These are phyloP conservation scores for Thermoascus crustaceus DNA, from an alignment of 2,329 filamentous ascomycete genomes.

Conservation along the genomic window DNA sequence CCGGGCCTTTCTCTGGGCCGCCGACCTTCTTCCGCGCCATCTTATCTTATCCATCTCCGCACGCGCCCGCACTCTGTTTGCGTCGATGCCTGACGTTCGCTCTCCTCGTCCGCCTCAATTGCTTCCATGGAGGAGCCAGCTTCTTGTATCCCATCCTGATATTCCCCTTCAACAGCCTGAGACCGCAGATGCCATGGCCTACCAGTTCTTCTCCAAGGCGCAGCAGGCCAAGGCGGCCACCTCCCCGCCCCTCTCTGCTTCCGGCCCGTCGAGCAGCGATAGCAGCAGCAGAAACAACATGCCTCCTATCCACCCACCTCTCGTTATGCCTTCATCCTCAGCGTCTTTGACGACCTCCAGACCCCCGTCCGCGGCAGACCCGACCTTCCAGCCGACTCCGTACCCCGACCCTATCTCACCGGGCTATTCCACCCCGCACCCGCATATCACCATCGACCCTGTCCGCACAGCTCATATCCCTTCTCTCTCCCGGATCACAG, in stretches of 20 bases:
- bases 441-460: conserved; percentile 46
- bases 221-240: conserved; percentile 19
- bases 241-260: conserved; percentile 16
- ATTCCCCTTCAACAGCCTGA: not conserved
- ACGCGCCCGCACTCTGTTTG: conserved; percentile 1
- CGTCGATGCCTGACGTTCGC: conserved; percentile 1
- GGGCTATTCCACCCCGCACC: conserved; percentile 28
- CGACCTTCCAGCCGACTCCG: conserved; percentile 20
- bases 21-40: conserved; percentile 5
- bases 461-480: conserved; percentile 48
- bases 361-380: conserved; percentile 16
- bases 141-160: not conserved
- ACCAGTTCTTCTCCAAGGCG: conserved; percentile 30
- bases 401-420: conserved; percentile 21
- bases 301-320: conserved; percentile 25
- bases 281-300: conserved; percentile 11
- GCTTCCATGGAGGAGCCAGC: no score
- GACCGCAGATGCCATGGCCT: conserved; percentile 20
- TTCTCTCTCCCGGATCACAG: conserved; percentile 50
- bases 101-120: no score
- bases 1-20: conserved; percentile 1
- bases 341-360: conserved; percentile 15
- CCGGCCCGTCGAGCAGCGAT: conserved; percentile 9
- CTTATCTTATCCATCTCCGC: conserved; percentile 19
- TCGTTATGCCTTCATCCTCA: conserved; percentile 19